phyloP scores from a whole-genome alignment of 2,329 filamentous ascomycete species.

The Ophiostoma piceae region DNA sequence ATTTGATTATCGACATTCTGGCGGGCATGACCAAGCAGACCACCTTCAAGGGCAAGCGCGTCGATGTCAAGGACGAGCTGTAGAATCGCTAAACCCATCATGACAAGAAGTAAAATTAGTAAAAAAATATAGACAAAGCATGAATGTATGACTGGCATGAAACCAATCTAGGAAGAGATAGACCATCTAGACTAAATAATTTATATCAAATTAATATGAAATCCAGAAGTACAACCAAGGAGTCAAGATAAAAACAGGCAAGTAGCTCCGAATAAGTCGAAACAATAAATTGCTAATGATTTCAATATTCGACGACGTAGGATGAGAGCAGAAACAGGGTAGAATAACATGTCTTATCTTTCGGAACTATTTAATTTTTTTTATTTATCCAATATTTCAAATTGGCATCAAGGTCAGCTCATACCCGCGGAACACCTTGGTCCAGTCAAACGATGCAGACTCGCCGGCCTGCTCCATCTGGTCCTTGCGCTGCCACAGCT shows the following conservation, averaged over 20 bases:
- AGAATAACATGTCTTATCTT: neutral
- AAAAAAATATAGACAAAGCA: neutral
- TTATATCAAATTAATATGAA: neutral
- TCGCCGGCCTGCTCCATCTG: neutral
- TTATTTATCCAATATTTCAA: neutral
- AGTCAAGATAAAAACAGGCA: neutral
- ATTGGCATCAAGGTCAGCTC: neutral
- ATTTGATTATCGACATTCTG: slow-evolving; percentile 25
- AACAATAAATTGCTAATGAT: neutral
- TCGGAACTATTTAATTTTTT: neutral
- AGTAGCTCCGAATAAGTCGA: neutral
- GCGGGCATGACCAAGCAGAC: slow-evolving; percentile 22
- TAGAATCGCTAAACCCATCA: neutral
- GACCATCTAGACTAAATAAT: neutral
- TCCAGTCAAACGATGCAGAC: slow-evolving; percentile 17
- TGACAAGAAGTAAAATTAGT: neutral
- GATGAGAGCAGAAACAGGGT: neutral
- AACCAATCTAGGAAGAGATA: neutral
- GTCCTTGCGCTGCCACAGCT: slow-evolving; percentile 46
- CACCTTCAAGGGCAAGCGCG: neutral
- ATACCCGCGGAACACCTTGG: slow-evolving; percentile 10
- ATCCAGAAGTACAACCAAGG: neutral
- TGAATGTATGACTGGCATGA: neutral
- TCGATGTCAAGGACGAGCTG: slow-evolving; percentile 18
- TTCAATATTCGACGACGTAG: neutral